Percentiles rank a stretch among this genome's conserved stretches.
Evolutionary conservation across 768 basidiomycete genomes (phyloP).

Genomic region (Tulasnella sp.): DNA sequence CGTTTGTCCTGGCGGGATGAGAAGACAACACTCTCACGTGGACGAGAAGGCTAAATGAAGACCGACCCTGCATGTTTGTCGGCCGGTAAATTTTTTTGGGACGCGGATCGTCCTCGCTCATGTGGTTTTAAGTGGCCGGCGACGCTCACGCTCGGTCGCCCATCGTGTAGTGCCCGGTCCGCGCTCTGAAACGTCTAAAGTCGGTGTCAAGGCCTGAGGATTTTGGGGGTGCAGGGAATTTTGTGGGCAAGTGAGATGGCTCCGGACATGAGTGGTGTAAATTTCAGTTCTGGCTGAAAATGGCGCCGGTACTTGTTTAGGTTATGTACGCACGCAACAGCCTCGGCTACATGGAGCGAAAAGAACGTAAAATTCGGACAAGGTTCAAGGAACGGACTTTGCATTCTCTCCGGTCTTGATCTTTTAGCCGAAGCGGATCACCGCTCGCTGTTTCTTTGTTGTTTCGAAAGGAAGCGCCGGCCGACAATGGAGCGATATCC

Average conservation of each 20-base stretch:
- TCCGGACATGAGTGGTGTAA: constrained; percentile 5
- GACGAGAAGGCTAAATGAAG: constrained; percentile 13
- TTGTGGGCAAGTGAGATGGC: constrained; percentile 7
- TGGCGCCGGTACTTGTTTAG: background rate
- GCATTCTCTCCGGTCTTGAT: background rate
- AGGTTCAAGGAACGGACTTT: constrained; percentile 3
- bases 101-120: background rate
- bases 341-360: background rate
- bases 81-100: constrained; percentile 1
- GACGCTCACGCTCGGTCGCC: background rate
- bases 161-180: background rate
- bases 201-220: background rate
- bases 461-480: background rate
- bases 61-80: constrained; percentile 2
- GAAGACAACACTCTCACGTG: background rate
- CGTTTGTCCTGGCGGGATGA: background rate
- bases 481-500: background rate
- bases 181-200: background rate
- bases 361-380: constrained; percentile 6
- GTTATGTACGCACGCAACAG: constrained; percentile 13
- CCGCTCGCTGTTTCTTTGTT: background rate
- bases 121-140: constrained; percentile 4
- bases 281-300: constrained; percentile 10
- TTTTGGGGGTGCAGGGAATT: background rate
- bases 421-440: constrained; percentile 1